These are phyloP conservation scores for Puya raimondii DNA, from an alignment of 176 grass and related monocot species.

Conservation along the genomic window DNA sequence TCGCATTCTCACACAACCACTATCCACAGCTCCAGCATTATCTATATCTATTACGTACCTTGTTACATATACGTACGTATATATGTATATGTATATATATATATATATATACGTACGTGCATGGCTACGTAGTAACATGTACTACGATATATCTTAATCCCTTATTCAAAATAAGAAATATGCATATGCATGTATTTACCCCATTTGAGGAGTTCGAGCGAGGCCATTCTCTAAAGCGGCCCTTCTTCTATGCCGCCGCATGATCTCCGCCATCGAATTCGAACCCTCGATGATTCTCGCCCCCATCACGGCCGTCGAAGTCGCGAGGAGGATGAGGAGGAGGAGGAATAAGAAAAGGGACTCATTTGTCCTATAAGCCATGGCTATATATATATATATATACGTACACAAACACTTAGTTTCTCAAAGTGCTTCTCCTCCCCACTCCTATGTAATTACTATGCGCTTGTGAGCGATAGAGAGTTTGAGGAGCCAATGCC, in stretches of 20 bases:
- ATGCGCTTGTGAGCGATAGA: background rate
- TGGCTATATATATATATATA: slow-evolving; percentile 4
- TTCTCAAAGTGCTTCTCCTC: too few species aligned
- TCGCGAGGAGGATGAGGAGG: slow-evolving; percentile 15
- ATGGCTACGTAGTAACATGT: too few species aligned
- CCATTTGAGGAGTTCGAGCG: slow-evolving; percentile 80
- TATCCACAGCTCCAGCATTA: too few species aligned
- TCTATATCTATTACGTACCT: too few species aligned
- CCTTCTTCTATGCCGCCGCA: slow-evolving; percentile 18
- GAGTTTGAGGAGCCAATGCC: background rate
- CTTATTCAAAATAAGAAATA: too few species aligned
- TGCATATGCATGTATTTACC: slow-evolving; percentile 20
- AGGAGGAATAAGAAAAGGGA: slow-evolving; percentile 12
- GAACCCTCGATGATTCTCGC: background rate
- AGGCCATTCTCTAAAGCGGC: slow-evolving; percentile 47
- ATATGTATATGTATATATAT: too few species aligned
- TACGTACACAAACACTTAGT: background rate
- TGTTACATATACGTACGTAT: too few species aligned
- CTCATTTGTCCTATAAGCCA: slow-evolving; percentile 22
- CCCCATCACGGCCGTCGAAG: background rate
- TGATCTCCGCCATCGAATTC: slow-evolving; percentile 34
- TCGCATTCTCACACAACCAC: too few species aligned
- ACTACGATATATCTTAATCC: too few species aligned
- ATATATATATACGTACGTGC: too few species aligned
- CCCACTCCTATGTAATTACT: background rate